Evolutionary conservation across 177 flowering plant genomes (phyloP).

Genomic region (Tripterygium wilfordii): DNA sequence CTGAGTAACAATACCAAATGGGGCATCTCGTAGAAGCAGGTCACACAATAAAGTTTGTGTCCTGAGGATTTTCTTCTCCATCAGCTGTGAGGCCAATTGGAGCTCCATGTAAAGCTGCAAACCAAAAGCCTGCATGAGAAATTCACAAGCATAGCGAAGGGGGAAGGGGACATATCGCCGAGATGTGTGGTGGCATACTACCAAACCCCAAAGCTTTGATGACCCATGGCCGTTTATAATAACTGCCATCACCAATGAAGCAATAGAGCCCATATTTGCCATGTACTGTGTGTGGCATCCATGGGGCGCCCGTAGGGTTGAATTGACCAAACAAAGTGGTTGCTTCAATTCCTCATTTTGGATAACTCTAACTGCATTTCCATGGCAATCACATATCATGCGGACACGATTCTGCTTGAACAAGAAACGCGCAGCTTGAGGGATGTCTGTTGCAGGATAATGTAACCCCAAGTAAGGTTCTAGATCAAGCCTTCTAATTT

Average conservation of each 20-base stretch:
- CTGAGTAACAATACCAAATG: constrained; percentile 48
- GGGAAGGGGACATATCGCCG: constrained; percentile 62
- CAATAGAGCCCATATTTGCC: constrained; percentile 58
- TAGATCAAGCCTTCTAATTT: constrained; percentile 57
- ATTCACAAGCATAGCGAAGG: constrained; percentile 68
- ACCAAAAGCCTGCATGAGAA: constrained; percentile 61
- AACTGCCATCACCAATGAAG: constrained; percentile 55
- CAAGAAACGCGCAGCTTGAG: constrained; percentile 69
- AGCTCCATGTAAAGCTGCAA: constrained; percentile 60
- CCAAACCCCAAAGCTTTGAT: constrained; percentile 57
- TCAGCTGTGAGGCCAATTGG: constrained; percentile 41
- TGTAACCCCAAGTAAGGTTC: constrained; percentile 67
- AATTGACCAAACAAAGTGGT: constrained; percentile 52
- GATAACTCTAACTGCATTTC: constrained; percentile 33
- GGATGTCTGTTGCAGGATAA: constrained; percentile 72
- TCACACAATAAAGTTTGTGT: constrained; percentile 58
- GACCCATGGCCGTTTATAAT: constrained; percentile 29
- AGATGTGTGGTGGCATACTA: constrained; percentile 62
- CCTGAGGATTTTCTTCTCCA: constrained; percentile 47
- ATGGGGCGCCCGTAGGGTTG: constrained; percentile 60
- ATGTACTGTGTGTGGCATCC: constrained; percentile 57
- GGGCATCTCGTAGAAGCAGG: constrained; percentile 61
- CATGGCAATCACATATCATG: constrained; percentile 57
- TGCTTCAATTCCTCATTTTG: constrained; percentile 41
- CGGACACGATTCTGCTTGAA: constrained; percentile 67